Evolutionary conservation across 2,329 filamentous ascomycete species (phyloP).

Genomic region (Ascochyta pisi): DNA sequence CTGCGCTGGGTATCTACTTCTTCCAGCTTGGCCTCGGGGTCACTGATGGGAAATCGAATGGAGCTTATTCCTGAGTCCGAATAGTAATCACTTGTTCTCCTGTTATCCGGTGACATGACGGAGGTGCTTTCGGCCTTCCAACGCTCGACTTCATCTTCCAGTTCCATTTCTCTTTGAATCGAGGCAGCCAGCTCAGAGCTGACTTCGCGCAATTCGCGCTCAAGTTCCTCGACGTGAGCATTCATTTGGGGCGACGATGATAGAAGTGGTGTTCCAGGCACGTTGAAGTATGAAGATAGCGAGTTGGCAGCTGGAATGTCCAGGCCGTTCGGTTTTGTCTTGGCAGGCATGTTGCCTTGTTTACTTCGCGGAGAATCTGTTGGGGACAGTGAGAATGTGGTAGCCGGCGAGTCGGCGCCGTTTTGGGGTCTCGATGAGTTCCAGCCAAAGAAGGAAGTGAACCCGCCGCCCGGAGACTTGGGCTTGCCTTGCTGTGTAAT

Average conservation of each 20-base stretch:
- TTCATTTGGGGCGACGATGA: constrained; percentile 54
- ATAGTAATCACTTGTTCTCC: constrained; percentile 95
- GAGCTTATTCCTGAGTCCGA: constrained; percentile 94
- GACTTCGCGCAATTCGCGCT: constrained; percentile 92
- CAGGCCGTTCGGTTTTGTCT: constrained; percentile 54
- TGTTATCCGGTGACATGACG: constrained; percentile 63
- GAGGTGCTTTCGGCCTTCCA: constrained; percentile 77
- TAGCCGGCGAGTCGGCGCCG: constrained; percentile 65
- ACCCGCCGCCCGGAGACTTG: constrained; percentile 58
- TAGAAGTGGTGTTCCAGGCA: constrained; percentile 55
- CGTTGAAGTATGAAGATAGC: constrained; percentile 53
- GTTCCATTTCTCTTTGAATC: constrained; percentile 92
- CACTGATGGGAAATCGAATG: constrained; percentile 73
- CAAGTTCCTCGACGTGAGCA: constrained; percentile 81
- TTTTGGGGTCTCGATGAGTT: constrained; percentile 61
- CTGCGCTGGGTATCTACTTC: constrained; percentile 85
- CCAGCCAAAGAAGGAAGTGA: constrained; percentile 73
- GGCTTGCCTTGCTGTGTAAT: constrained; percentile 43
- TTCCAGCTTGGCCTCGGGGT: constrained; percentile 62
- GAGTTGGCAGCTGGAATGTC: constrained; percentile 61
- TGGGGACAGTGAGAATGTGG: constrained; percentile 68
- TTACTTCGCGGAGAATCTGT: constrained; percentile 60
- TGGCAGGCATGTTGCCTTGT: constrained; percentile 36
- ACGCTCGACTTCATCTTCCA: constrained; percentile 91
- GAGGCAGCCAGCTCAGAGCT: constrained; percentile 90